These are phyloP conservation scores for Nasturtium officinale DNA, from an alignment of 345 rosid genomes.

Conservation along the genomic window DNA sequence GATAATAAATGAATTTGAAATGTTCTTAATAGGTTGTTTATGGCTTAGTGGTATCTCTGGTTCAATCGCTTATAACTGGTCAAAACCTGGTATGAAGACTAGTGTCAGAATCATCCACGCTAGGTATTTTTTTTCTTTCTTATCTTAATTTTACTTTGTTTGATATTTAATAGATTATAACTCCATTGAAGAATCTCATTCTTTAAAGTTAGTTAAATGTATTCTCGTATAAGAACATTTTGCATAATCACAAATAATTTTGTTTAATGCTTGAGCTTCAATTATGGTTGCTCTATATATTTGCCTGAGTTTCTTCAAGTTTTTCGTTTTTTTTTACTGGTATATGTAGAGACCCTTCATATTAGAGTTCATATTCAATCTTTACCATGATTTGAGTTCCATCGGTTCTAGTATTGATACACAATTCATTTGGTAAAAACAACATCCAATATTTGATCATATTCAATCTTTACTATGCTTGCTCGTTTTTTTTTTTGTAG, in stretches of 20 bases:
- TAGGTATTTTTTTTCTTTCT: conserved; percentile 56
- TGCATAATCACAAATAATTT: too few relatives aligned
- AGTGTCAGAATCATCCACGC: conserved; percentile 97
- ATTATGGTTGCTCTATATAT: neutral
- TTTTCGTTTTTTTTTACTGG: too few relatives aligned
- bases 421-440: neutral
- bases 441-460: neutral
- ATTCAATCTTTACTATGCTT: too few relatives aligned
- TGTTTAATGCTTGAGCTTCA: too few relatives aligned
- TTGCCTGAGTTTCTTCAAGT: neutral
- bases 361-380: neutral
- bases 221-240: neutral
- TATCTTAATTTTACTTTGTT: neutral
- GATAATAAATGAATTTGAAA: neutral
- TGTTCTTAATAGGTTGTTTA: conserved; percentile 61
- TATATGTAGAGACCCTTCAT: too few relatives aligned
- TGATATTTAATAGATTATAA: neutral
- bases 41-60: conserved; percentile 93
- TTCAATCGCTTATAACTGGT: conserved; percentile 93
- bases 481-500: too few relatives aligned
- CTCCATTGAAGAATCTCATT: conserved; percentile 2
- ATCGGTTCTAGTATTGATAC: neutral
- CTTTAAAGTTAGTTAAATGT: neutral
- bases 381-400: neutral
- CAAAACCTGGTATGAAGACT: conserved; percentile 91